These are phyloP conservation scores for Incumbomyces lentus DNA, from an alignment of 2,329 filamentous ascomycete species.

Conservation along the genomic window DNA sequence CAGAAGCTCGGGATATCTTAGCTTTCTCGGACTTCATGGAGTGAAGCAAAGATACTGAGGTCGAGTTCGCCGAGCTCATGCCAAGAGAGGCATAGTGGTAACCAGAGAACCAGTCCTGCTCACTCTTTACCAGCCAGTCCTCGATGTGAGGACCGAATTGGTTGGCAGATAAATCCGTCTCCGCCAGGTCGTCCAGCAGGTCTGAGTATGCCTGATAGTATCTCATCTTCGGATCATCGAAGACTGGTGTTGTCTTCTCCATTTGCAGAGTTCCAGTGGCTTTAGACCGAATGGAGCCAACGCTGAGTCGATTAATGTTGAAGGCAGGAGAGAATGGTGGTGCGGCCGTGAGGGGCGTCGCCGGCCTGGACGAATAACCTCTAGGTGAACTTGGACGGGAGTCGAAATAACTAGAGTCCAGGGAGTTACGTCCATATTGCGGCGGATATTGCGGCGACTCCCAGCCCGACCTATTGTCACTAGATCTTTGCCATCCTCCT, in stretches of 20 bases:
- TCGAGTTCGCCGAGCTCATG: background rate
- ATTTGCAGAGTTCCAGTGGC: background rate
- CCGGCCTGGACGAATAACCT: too few relatives aligned
- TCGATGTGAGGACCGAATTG: conserved; percentile 49
- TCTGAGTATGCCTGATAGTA: conserved; percentile 51
- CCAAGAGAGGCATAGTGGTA: conserved; percentile 50
- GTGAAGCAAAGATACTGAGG: conserved; percentile 29
- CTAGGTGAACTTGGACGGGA: background rate
- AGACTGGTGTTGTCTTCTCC: background rate
- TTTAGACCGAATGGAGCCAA: background rate
- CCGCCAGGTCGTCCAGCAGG: conserved; percentile 46
- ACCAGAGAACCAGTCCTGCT: conserved; percentile 56
- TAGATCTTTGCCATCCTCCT: background rate
- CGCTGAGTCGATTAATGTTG: background rate
- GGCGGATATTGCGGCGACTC: background rate
- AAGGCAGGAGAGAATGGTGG: too few relatives aligned
- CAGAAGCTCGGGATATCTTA: conserved; percentile 11
- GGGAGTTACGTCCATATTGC: background rate
- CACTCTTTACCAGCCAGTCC: conserved; percentile 52
- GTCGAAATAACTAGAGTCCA: background rate
- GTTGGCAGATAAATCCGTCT: conserved; percentile 42
- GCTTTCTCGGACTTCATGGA: conserved; percentile 25
- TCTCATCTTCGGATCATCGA: conserved; percentile 53
- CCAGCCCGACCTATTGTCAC: background rate
- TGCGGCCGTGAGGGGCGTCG: too few relatives aligned